phyloP scores from a whole-genome alignment of 1,284 basidiomycete species.

The Phaffia rhodozyma region DNA sequence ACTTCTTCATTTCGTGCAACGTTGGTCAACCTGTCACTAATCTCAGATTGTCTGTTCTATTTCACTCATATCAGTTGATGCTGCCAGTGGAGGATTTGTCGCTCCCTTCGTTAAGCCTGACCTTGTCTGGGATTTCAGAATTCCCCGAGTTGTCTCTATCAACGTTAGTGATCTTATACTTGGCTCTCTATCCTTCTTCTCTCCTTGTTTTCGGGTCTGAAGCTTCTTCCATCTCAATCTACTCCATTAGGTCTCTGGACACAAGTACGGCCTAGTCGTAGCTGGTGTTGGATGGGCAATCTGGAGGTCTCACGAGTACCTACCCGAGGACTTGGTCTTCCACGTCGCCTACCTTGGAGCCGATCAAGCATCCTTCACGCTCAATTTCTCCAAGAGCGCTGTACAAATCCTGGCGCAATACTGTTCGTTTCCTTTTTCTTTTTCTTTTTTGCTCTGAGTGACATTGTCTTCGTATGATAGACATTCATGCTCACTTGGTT shows the following conservation, averaged over 20 bases:
- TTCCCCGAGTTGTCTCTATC: conserved; percentile 32
- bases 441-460: conserved; percentile 20
- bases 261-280: conserved; percentile 28
- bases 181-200: background rate
- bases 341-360: conserved; percentile 24
- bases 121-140: conserved; percentile 33
- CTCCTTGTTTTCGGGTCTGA: background rate
- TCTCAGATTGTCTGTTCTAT: background rate
- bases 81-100: conserved; percentile 31
- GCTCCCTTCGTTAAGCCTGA: conserved; percentile 31
- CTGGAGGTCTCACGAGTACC: conserved; percentile 28
- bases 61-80: conserved; percentile 8
- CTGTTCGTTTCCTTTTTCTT: background rate
- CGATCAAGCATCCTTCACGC: conserved; percentile 25
- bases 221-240: background rate
- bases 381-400: conserved; percentile 31
- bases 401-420: conserved; percentile 28
- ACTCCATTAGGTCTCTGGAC: conserved; percentile 21
- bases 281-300: conserved; percentile 31
- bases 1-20: background rate
- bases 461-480: conserved; percentile 20
- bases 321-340: conserved; percentile 30
- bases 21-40: background rate
- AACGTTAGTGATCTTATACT: conserved; percentile 20
- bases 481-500: background rate